Base-by-base conservation (phyloP, 139 green algal genomes). In the Diplosphaera chodatii region DNA sequence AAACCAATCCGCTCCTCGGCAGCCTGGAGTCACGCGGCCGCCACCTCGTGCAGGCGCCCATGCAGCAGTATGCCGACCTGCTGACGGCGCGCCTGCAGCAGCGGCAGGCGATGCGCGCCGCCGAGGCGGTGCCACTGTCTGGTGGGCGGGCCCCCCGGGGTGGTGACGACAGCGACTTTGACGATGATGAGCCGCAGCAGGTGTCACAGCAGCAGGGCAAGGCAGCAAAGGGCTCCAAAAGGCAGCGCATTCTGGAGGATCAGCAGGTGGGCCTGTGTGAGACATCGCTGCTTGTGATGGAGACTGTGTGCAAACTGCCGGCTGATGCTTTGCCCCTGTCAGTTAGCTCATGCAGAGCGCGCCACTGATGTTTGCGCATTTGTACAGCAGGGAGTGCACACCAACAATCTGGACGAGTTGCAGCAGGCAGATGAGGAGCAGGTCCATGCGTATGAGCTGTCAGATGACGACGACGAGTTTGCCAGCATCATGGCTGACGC, bases 11-110 rank as follows among this genome's bases (percentile, higher is more conserved):
- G n/a, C n/a, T n/a, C n/a, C n/a, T n/a, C n/a, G n/a, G n/a, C n/a
- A n/a, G n/a, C n/a, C n/a, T n/a, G 10, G 6, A 6, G 37, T 48
- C 37, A 48, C 10, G 37, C 37, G 6, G 37, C 8, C 37, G 10
- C 37, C 37, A 48, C 37, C 37, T 48, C 40, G 2, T 65, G 74
- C 80, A 86, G 74, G 76, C 86, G 0, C 86, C 87, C 13, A 69
- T 93, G 74, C 74, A 85, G 68, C 78, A 83, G 73, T 86, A 84
- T 63, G 78, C 81, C 0, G 30, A 32, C 30, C 33, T 75, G 34
- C 70, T 93, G 71, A 40, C 70, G 33, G 74, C 80, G 16, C 79
- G 80, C 48, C 84, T 81, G 21, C 67, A 56, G 33, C 74, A 85
- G 73, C 75, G 79, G 25, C 77, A 83, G 25, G 82, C 82, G 32